Base-by-base conservation (phyloP, 305 asterid species). In the Fraxinus dipetala region DNA sequence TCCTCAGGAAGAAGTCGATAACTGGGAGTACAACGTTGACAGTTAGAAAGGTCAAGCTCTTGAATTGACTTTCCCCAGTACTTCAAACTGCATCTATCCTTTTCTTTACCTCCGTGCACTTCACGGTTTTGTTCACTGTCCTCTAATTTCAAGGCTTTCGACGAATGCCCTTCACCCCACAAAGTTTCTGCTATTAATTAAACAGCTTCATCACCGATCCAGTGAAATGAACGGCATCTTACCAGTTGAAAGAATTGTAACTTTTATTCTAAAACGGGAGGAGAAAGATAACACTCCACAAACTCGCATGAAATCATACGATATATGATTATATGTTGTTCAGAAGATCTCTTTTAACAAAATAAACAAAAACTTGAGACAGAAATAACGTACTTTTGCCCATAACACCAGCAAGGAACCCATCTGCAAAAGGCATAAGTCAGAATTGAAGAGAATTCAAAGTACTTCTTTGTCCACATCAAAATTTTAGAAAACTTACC, bases 1-100 rank as follows among this genome's bases (percentile, higher is more conserved):
- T 96, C 98, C 43, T 94, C 97, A 30, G 99, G 99, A 86, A 96
- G 98, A 89, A 94, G 97, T 79, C 98, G 91, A 83, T 96, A 96
- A 85, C 99, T 96, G 78, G 99, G 98, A 85, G 93, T 89, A 93
- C 99, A 96, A 31, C 95, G 86, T 77, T 90, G 83, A 86, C 98
- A 93, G 79, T 89, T 82, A 72, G 99, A 90, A 80, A 96, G 98
- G 86, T 96, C 99, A 82, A 96, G 97, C 91, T 96, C 99, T 81
- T 96, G 98, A 85, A 96, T 92, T 82, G 98, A 94, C 88, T 96
- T 96, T 83, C 94, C 97, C 94, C 93, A 94, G 85, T 93, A 94
- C 84, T 96, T 96, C 77, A 87, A 88, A 86, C 91, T 93, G 88
- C 82, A 89, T 77, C 91, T 87, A 78, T 96, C 98, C 85, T 92